Base-by-base conservation (phyloP, 768 basidiomycete genomes). In the Tephrocybe sp. region DNA sequence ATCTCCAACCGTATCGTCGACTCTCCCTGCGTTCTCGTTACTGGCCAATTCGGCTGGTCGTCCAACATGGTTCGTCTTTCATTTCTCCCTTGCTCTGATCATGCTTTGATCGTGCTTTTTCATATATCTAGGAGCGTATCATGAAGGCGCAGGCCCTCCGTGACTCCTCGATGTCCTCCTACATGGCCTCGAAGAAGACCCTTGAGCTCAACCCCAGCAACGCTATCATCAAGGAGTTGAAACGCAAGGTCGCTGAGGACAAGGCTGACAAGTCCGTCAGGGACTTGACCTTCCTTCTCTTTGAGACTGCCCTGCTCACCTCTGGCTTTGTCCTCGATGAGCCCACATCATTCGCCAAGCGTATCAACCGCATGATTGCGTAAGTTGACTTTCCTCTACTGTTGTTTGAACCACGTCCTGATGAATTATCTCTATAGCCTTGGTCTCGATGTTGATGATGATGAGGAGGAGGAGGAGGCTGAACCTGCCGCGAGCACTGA, bases 21-120 rank as follows among this genome's bases (percentile, higher is more conserved):
- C 72, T 97, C 94, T 16, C 95, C 94, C 53, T 98, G 88, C 69
- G 96, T 97, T 37, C 86, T 96, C 62, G 94, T 98, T 65, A 98
- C 97, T 52, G 96, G 96, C 49, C 95, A 98, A 70, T 99, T 98
- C 73, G 97, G 96, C 48, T 99, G 96, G 96, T 97, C 93, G 22
- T 94, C 95, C 48, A 98, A 98, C 81, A 98, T 98, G 96, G 89
- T 86, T 55, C 38, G 79, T 69, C 24, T 19, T 28, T 22, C n/a
- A n/a, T 53, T 13, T 48, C 24, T 35, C 27, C 8, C 3, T 24
- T 4, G 7, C n/a, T n/a, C n/a, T n/a, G n/a, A n/a, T n/a, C n/a
- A n/a, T n/a, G n/a, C n/a, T 18, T 44, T 12, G 3, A 8, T 18
- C 43, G 18, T 32, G 41, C 22, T 51, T 28, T 21, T 47, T 16